Evolutionary conservation across 306 rosid genomes (phyloP), one percentile per base, ranked within the genome.

Genomic region (Vigna reflexopilosa): DNA sequence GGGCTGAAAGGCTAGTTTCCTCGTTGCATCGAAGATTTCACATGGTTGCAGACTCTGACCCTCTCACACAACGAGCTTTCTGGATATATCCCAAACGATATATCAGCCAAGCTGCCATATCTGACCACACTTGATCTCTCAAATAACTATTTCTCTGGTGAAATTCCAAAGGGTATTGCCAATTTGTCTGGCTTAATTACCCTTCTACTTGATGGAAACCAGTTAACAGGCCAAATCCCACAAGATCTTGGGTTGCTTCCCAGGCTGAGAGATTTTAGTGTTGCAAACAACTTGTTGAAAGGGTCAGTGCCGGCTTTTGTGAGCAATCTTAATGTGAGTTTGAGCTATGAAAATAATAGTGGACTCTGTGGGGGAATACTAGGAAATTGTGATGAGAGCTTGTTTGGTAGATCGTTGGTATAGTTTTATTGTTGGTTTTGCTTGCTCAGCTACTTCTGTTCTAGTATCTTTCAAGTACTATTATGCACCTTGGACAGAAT

Each of bases 1-100:
- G 75, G 75, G n/a, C 75, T 86, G 1, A 64, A 66, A 66, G 86
- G 89, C 45, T 71, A 16, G 22, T 76, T 82, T 55, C 89, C 86
- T 32, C 12, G 5, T 1, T 83, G 86, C 7, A 2, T 82, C 22
- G 9, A 11, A 13, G 1, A 72, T 44, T 76, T 83, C 77, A 10
- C 28, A 42, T 24, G 67, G 54, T 54, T 82, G 52, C 15, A n/a
- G 38, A 9, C 1, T 15, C 70, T 86, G 7, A 14, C 66, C 50
- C 84, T 86, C 57, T 72, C 83, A 38, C 0, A 4, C 16, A 86
- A 83, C 67, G 12, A 32, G 7, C 38, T 86, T 36, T 72, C 15
- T 6, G 88, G 88, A 49, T 4, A 55, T 7, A 77, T 85, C 69
- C 85, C 83, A 22, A n/a, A 56, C 9, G 44, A 81, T 34, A 73